phyloP scores from a whole-genome alignment of 768 basidiomycete genomes.

The Clitopilus passeckerianus region DNA sequence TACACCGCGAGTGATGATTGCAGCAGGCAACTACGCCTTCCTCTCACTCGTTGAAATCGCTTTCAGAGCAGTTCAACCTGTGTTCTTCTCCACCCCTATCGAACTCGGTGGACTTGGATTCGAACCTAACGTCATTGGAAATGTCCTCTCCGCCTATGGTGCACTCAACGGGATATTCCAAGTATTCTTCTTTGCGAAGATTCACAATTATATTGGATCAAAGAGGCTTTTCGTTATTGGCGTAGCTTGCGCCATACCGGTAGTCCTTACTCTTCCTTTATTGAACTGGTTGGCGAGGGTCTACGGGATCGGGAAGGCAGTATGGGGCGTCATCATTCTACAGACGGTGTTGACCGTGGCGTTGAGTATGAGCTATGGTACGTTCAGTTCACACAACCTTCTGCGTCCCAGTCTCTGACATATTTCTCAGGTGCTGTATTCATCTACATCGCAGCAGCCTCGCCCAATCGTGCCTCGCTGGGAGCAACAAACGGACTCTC shows the following conservation, averaged over 20 bases:
- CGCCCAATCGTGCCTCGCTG: conserved; percentile 49
- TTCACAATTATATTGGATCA: conserved; percentile 43
- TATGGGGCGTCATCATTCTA: conserved; percentile 36
- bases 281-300: conserved; percentile 36
- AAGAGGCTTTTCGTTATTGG: conserved; percentile 41
- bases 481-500: conserved; percentile 57
- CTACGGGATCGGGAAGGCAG: conserved; percentile 22
- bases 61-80: conserved; percentile 52
- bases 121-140: conserved; percentile 51
- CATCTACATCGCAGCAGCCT: conserved; percentile 50
- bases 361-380: conserved; percentile 39
- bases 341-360: conserved; percentile 28
- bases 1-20: conserved; percentile 41
- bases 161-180: conserved; percentile 51
- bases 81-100: conserved; percentile 62
- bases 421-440: conserved; percentile 44
- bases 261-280: conserved; percentile 41
- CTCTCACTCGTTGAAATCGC: conserved; percentile 55
- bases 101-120: conserved; percentile 59
- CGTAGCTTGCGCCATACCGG: conserved; percentile 33
- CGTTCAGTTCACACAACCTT: conserved; percentile 10
- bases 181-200: conserved; percentile 43
- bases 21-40: conserved; percentile 48
- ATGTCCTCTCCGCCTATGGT: conserved; percentile 48
- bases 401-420: neutral